Conservation (phyloP, 2,329 filamentous ascomycete genomes). For the Coleophoma eucalyptorum region DNA sequence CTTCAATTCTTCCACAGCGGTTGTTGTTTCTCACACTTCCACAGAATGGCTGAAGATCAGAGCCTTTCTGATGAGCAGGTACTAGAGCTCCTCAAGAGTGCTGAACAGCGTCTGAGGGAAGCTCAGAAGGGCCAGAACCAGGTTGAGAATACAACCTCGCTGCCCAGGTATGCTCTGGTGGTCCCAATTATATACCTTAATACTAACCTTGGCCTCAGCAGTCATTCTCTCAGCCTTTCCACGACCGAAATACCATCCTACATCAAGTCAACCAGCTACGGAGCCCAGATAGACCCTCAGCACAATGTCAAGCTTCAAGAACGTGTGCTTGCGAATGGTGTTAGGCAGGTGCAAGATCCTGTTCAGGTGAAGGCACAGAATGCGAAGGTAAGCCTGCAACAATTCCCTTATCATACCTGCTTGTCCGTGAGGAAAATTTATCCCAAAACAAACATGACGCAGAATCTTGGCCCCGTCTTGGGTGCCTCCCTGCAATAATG, state of each 20-base stretch:
- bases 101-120: conserved; percentile 50
- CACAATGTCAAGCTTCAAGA: conserved; percentile 44
- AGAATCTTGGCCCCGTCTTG: conserved; percentile 74
- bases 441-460: conserved; percentile 70
- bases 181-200: no score
- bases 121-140: conserved; percentile 4
- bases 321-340: conserved; percentile 39
- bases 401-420: neutral
- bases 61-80: conserved; percentile 61
- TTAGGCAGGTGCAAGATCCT: conserved; percentile 50
- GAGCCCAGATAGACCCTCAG: conserved; percentile 48
- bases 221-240: no score
- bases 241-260: conserved; percentile 33
- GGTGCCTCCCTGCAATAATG: conserved; percentile 67
- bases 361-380: conserved; percentile 39
- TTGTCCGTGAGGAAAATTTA: conserved; percentile 70
- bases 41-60: conserved; percentile 26
- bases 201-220: no score
- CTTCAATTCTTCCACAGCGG: neutral
- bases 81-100: conserved; percentile 57
- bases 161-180: conserved; percentile 2
- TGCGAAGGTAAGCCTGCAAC: conserved; percentile 42
- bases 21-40: neutral
- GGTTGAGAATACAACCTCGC: conserved; percentile 20
- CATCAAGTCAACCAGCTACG: conserved; percentile 44